These are phyloP conservation scores for Isabelozyma pseudorhagii DNA, from an alignment of 805 yeast genomes.

Conservation along the genomic window DNA sequence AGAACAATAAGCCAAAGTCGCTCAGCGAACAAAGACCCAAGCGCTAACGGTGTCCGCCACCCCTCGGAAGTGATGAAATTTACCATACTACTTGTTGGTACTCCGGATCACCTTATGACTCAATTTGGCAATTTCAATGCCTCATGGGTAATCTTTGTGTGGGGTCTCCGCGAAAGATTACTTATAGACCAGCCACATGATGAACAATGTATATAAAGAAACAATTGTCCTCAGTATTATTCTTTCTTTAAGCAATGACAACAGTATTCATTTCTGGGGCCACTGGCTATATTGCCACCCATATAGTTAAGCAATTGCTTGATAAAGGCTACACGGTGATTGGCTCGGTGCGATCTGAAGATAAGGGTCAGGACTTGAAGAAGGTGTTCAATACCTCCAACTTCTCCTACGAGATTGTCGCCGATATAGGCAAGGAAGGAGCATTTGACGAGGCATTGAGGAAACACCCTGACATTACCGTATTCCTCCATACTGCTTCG, in stretches of 20 bases:
- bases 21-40: too few species aligned
- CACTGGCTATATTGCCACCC: constrained; percentile 46
- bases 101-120: too few species aligned
- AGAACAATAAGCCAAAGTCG: too few species aligned
- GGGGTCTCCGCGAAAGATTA: too few species aligned
- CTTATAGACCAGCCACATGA: too few species aligned
- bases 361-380: constrained; percentile 13
- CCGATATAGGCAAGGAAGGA: constrained; percentile 10
- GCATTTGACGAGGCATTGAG: constrained; percentile 22
- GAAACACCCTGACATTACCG: constrained; percentile 19
- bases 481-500: constrained; percentile 24
- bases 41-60: too few species aligned
- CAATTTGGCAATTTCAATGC: too few species aligned
- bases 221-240: too few species aligned
- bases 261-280: constrained; percentile 40
- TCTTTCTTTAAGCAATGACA: not conserved
- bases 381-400: not conserved
- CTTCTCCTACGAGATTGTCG: constrained; percentile 18
- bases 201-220: too few species aligned
- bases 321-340: constrained; percentile 36
- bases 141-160: too few species aligned
- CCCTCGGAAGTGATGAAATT: too few species aligned
- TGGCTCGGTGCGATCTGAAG: constrained; percentile 43
- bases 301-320: constrained; percentile 36
- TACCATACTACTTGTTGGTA: too few species aligned